These are phyloP conservation scores for Colletotrichum chlorophyti DNA, from an alignment of 2,329 filamentous ascomycete genomes.

Conservation along the genomic window DNA sequence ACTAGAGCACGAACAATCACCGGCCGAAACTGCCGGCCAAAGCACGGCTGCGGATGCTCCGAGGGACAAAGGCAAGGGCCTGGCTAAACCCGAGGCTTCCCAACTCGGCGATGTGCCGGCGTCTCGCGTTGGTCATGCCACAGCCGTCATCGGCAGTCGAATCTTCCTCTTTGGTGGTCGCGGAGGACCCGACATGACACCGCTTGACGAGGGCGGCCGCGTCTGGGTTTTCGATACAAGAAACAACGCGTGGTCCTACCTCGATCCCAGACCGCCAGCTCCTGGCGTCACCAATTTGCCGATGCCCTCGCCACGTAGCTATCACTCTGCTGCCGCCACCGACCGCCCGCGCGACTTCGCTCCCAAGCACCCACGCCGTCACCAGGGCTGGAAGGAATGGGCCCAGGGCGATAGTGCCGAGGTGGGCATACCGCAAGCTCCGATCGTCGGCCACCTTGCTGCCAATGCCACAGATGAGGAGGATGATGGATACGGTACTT, in stretches of 20 bases:
- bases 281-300: constrained; percentile 47
- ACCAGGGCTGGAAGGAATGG: constrained; percentile 61
- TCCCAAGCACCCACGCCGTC: constrained; percentile 39
- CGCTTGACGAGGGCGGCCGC: constrained; percentile 75
- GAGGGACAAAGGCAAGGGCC: constrained; percentile 47
- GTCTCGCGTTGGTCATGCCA: constrained; percentile 76
- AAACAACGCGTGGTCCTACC: constrained; percentile 67
- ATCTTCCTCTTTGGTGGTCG: constrained; percentile 86
- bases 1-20: constrained; percentile 30
- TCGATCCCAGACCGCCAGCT: constrained; percentile 61
- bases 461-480: constrained; percentile 66
- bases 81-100: constrained; percentile 30
- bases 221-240: constrained; percentile 79
- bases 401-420: constrained; percentile 60
- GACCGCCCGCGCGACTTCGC: constrained; percentile 62
- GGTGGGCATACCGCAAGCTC: constrained; percentile 64
- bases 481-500: constrained; percentile 67
- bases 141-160: constrained; percentile 69
- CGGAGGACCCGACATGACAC: constrained; percentile 70
- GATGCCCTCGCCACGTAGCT: constrained; percentile 71
- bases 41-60: constrained; percentile 15
- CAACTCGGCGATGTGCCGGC: constrained; percentile 59
- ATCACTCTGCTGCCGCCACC: constrained; percentile 68
- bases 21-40: background rate
- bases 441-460: constrained; percentile 63